A percentile compares a stretch with the other conserved stretches of the same genome.
These are phyloP conservation scores for Aureobasidium sp. DNA, from an alignment of 2,329 filamentous ascomycete genomes.

Conservation along the genomic window DNA sequence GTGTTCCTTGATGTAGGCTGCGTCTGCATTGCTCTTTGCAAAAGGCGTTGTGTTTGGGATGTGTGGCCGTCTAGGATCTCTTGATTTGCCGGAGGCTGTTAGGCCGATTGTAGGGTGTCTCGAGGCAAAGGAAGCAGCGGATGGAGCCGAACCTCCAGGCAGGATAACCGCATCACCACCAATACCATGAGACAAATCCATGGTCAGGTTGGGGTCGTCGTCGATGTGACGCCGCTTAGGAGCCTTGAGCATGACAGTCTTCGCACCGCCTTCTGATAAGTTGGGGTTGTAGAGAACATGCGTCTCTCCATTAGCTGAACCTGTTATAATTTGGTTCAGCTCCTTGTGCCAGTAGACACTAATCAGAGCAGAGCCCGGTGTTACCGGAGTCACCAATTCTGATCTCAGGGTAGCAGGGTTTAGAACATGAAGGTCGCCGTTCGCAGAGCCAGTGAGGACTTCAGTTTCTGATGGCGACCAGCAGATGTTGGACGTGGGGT, in stretches of 20 bases:
- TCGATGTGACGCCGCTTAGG: conserved; percentile 94
- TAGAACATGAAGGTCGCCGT: conserved; percentile 82
- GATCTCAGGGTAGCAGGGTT: conserved; percentile 85
- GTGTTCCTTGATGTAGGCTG: conserved; percentile 78
- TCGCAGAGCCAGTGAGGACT: conserved; percentile 81
- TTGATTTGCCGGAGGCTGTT: conserved; percentile 67
- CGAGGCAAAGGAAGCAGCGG: conserved; percentile 44
- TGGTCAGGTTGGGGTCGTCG: conserved; percentile 81
- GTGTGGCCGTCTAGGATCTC: conserved; percentile 79
- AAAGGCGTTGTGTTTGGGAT: conserved; percentile 82
- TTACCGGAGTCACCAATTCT: conserved; percentile 83
- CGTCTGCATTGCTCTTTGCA: conserved; percentile 81
- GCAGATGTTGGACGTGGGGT: conserved; percentile 28
- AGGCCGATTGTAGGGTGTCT: conserved; percentile 65
- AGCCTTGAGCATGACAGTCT: conserved; percentile 83
- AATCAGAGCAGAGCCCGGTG: conserved; percentile 73
- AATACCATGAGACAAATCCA: conserved; percentile 72
- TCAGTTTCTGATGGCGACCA: conserved; percentile 80
- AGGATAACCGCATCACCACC: conserved; percentile 75
- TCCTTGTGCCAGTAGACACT: conserved; percentile 87
- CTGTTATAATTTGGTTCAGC: conserved; percentile 92
- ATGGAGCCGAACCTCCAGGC: conserved; percentile 35
- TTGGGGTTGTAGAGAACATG: conserved; percentile 85
- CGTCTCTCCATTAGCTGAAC: conserved; percentile 82
- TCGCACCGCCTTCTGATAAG: conserved; percentile 74